Evolutionary conservation across 2,329 filamentous ascomycete species (phyloP).

Genomic region (Colletotrichum australisinense): DNA sequence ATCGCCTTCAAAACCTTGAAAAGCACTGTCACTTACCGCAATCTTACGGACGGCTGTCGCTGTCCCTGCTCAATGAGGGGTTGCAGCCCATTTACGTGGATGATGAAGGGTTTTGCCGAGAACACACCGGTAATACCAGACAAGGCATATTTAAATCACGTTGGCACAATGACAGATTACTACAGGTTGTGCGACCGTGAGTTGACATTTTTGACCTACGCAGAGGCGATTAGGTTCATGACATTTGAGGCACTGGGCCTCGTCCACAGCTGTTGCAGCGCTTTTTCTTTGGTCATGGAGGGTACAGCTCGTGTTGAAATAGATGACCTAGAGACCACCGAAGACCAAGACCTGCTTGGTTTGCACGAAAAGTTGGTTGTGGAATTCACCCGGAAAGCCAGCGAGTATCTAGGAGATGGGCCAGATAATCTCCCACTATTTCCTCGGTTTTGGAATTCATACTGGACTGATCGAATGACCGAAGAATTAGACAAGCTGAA

Average conservation of each 20-base stretch:
- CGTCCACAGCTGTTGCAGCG: not conserved
- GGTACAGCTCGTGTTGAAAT: not conserved
- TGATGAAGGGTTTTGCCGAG: too few relatives aligned
- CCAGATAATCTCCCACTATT: too few relatives aligned
- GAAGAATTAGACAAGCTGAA: not conserved
- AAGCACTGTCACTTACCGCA: not conserved
- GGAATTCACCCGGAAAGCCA: not conserved
- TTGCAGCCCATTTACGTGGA: not conserved
- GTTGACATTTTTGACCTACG: not conserved
- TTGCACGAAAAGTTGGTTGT: not conserved
- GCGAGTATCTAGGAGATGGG: not conserved
- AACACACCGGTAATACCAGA: too few relatives aligned
- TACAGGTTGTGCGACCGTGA: not conserved
- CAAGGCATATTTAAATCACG: fast-evolving
- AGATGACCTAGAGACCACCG: not conserved
- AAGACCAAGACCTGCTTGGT: not conserved
- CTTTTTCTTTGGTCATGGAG: fast-evolving
- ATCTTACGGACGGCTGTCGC: not conserved
- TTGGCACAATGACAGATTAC: not conserved
- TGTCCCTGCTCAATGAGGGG: not conserved
- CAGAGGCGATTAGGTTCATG: not conserved
- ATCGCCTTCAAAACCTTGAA: not conserved
- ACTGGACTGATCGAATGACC: not conserved
- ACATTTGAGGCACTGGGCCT: not conserved
- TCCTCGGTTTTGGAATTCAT: not conserved